phyloP scores from a whole-genome alignment of 2,329 filamentous ascomycete genomes.

The Achaetomium macrosporum region DNA sequence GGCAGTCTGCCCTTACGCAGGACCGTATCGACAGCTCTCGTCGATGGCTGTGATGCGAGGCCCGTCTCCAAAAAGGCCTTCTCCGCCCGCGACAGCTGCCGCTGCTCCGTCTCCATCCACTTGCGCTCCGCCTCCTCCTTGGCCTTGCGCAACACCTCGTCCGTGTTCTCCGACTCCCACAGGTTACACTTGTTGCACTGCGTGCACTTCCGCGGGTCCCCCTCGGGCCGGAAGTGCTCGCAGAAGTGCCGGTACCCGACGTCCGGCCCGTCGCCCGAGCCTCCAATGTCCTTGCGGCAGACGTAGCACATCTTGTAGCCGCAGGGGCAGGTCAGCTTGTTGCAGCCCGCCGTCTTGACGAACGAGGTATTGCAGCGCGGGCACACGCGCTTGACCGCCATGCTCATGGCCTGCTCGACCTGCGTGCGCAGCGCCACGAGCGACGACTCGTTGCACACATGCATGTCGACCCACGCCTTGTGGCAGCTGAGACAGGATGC shows the following conservation, averaged over 20 bases:
- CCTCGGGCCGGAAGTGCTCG: conserved; percentile 83
- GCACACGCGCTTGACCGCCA: conserved; percentile 91
- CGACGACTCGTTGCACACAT: conserved; percentile 82
- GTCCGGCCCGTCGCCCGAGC: conserved; percentile 37
- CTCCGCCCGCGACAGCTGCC: conserved; percentile 49
- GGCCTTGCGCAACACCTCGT: conserved; percentile 61
- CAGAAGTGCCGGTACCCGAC: conserved; percentile 94
- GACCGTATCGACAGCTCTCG: conserved; percentile 27
- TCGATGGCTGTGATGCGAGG: conserved; percentile 5
- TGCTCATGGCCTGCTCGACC: conserved; percentile 87
- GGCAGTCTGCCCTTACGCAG: conserved; percentile 33
- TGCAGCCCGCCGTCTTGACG: conserved; percentile 90
- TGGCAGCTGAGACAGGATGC: conserved; percentile 75
- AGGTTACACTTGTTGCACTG: conserved; percentile 80
- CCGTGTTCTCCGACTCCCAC: conserved; percentile 69
- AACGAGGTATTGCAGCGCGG: conserved; percentile 87
- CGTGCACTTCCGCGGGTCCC: conserved; percentile 62
- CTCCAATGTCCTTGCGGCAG: conserved; percentile 69
- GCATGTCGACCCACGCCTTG: conserved; percentile 80
- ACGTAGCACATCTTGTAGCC: conserved; percentile 99
- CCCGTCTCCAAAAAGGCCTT: conserved; percentile 53
- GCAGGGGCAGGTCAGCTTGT: conserved; percentile 92
- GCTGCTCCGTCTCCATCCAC: conserved; percentile 62
- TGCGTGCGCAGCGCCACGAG: conserved; percentile 77
- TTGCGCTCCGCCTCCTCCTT: conserved; percentile 65